These are phyloP conservation scores for Silybum marianum DNA, from an alignment of 129 eudicot genomes.

Conservation along the genomic window DNA sequence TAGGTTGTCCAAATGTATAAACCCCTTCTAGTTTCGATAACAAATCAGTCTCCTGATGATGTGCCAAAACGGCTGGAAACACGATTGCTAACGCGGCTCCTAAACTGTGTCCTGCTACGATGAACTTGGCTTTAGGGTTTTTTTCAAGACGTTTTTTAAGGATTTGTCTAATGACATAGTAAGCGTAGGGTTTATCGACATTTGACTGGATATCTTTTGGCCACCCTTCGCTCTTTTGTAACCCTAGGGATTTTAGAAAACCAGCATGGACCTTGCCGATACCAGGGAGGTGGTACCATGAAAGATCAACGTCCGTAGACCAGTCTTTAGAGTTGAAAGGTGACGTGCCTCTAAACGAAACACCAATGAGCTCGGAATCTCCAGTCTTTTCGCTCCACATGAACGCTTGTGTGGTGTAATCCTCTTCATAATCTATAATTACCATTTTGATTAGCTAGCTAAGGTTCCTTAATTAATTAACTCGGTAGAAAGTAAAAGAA, in stretches of 20 bases:
- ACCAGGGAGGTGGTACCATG: constrained; percentile 57
- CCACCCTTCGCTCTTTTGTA: constrained; percentile 33
- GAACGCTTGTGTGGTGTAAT: constrained; percentile 56
- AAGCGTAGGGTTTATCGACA: constrained; percentile 36
- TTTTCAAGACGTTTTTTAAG: constrained; percentile 22
- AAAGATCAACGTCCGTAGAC: constrained; percentile 53
- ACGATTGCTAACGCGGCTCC: constrained; percentile 54
- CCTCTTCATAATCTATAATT: constrained; percentile 40
- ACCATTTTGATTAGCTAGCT: neutral
- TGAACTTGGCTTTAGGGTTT: constrained; percentile 36
- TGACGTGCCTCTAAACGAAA: constrained; percentile 66
- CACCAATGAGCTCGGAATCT: constrained; percentile 40
- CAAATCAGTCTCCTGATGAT: constrained; percentile 39
- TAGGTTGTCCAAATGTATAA: constrained; percentile 63
- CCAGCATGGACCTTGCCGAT: constrained; percentile 53
- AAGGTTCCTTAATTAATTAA: neutral
- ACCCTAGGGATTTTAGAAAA: constrained; percentile 43
- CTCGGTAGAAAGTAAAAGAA: too few relatives aligned
- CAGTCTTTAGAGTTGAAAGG: constrained; percentile 53
- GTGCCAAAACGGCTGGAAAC: constrained; percentile 43
- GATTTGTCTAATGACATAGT: constrained; percentile 37
- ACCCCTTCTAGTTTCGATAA: constrained; percentile 41
- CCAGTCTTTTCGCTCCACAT: constrained; percentile 30
- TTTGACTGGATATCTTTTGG: constrained; percentile 27
- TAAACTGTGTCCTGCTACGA: constrained; percentile 58